phyloP scores from a whole-genome alignment of 495 filamentous ascomycete species.

The Friedmanniomyces simplex region DNA sequence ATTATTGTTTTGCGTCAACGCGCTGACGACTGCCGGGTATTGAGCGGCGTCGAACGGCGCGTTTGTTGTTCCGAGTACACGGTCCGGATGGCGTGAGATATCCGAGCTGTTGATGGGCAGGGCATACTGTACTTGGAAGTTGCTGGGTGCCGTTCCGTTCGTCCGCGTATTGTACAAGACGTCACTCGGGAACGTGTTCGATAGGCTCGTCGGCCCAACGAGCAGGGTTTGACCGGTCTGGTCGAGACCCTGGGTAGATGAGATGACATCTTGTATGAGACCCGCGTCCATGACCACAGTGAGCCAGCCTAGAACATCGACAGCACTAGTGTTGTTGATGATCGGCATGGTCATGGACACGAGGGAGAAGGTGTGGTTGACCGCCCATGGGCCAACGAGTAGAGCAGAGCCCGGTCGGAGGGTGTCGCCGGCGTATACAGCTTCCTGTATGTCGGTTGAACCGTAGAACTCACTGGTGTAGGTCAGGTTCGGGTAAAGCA shows the following conservation, averaged over 20 bases:
- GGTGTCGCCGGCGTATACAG: conserved; percentile 40
- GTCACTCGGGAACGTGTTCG: conserved; percentile 50
- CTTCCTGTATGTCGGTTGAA: conserved; percentile 29
- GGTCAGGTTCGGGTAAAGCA: conserved; percentile 65
- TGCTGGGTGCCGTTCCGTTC: conserved; percentile 4
- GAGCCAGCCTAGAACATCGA: conserved; percentile 62
- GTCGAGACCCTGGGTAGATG: conserved; percentile 56
- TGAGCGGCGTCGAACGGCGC: conserved; percentile 44
- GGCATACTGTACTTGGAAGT: conserved; percentile 33
- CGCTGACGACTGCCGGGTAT: conserved; percentile 49
- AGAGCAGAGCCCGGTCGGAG: conserved; percentile 38
- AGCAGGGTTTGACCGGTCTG: conserved; percentile 55
- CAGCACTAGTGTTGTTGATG: conserved; percentile 46
- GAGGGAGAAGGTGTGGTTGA: conserved; percentile 63
- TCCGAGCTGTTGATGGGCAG: conserved; percentile 30
- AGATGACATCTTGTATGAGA: conserved; percentile 47
- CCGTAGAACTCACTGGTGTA: conserved; percentile 38
- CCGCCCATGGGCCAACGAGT: conserved; percentile 54
- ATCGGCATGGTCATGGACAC: conserved; percentile 72
- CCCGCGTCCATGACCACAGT: conserved; percentile 57
- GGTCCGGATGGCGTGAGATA: conserved; percentile 38
- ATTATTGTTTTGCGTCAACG: conserved; percentile 43
- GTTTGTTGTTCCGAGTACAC: conserved; percentile 36
- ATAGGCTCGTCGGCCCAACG: conserved; percentile 50
- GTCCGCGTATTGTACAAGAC: conserved; percentile 22